Evolutionary conservation across 2,329 filamentous ascomycete genomes (phyloP).

Genomic region (Aspergillus felis): DNA sequence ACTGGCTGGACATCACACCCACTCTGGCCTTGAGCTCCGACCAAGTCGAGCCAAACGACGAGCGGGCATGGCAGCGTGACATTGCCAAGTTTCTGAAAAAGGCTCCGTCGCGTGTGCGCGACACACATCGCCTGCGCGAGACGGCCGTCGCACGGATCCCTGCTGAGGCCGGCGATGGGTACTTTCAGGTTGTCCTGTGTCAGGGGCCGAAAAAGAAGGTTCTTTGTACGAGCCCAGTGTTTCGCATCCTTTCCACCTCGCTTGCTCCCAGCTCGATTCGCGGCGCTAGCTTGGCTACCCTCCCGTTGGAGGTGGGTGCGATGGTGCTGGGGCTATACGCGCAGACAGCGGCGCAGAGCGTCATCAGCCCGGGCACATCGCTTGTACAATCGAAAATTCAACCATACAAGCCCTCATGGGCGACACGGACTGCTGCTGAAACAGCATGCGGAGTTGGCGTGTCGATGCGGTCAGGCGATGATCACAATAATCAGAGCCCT

Average conservation of each 20-base stretch:
- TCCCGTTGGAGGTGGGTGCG: constrained; percentile 62
- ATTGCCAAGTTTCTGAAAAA: constrained; percentile 61
- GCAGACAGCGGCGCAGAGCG: constrained; percentile 25
- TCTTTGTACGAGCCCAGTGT: constrained; percentile 64
- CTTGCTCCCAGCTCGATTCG: constrained; percentile 58
- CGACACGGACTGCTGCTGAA: constrained; percentile 29
- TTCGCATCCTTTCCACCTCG: constrained; percentile 65
- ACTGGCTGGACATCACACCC: constrained; percentile 68
- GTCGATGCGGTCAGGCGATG: not conserved
- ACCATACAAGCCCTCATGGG: constrained; percentile 25
- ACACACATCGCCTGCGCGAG: constrained; percentile 55
- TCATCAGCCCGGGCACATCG: constrained; percentile 21
- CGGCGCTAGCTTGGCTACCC: constrained; percentile 60
- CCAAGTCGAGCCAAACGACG: constrained; percentile 54
- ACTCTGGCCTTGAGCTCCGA: constrained; percentile 43
- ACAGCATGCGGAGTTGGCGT: constrained; percentile 22
- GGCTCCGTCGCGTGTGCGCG: constrained; percentile 41
- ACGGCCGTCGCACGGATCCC: constrained; percentile 64
- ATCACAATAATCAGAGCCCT: not conserved
- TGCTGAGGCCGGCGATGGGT: constrained; percentile 60
- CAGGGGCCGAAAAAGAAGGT: constrained; percentile 52
- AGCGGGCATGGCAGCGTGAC: constrained; percentile 65
- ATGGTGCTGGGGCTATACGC: constrained; percentile 44
- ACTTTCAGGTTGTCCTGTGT: constrained; percentile 65
- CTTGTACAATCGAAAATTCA: constrained; percentile 24